Evolutionary conservation across 192 early-diverging fungal species (phyloP), one percentile per base, ranked within the genome.

Genomic region (Coemansia sp.): DNA sequence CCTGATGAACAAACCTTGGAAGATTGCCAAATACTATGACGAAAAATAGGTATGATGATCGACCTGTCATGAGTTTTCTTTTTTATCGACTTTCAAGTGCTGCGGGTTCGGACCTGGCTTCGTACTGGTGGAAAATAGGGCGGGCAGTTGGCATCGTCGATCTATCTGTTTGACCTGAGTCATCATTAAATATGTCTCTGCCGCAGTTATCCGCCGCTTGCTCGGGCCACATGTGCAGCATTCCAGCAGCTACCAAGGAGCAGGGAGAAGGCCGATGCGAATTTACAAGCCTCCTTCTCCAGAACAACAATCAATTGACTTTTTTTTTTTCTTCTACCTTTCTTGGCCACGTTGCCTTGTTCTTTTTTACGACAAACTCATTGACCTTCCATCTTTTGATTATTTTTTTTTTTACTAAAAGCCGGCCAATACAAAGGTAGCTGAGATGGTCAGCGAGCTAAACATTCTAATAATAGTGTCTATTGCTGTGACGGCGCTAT

Each of bases 401-500:
- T n/a, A n/a, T 18, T 45, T 20, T 45, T 13, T 22, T 47, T 47
- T 20, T 22, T 20, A 47, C 18, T 2, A 45, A 47, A 47, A 18
- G 45, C 5, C 22, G 1, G 4, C n/a, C 45, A 20, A 20, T 47
- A 47, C 45, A 47, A 5, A 8, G 18, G 45, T 47, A 47, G 9
- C 45, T 8, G 8, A 18, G 45, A 69, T 73, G 71, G 68, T 52
- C 41, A 70, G 64, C 37, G 67, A 78, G 22, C 32, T 72, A 6
- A 73, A 61, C 30, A 10, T 78, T 24, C 74, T 79, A 40, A 73
- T 74, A 15, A 38, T 64, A 7, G 64, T 79, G 5, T 68, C 76
- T 3, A 49, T 71, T 5, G 65, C 64, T 30, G 71, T 69, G 8
- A 41, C 67, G 11, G 62, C 47, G 16, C 32, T 78, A 10, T 59